A percentile compares a stretch with the other conserved stretches of the same genome.
Conservation (phyloP, 306 rosid species). For the Medicago arabica region DNA sequence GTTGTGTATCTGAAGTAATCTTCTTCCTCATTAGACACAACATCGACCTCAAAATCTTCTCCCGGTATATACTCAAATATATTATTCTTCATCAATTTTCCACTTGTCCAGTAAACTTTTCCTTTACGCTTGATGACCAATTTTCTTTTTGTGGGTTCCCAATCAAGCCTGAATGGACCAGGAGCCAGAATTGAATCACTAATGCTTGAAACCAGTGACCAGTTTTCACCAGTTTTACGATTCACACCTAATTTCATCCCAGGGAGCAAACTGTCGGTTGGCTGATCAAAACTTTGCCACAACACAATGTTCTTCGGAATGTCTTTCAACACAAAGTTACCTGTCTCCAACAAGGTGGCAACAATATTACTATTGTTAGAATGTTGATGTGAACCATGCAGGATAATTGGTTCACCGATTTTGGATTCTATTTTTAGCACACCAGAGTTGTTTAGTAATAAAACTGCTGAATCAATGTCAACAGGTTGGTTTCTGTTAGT, state of each 20-base stretch:
- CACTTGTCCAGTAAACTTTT: constrained; percentile 15
- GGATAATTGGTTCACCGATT: constrained; percentile 6
- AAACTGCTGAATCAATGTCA: background rate
- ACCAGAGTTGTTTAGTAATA: constrained; percentile 7
- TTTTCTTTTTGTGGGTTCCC: constrained; percentile 22
- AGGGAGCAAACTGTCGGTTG: background rate
- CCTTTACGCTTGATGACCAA: constrained; percentile 13
- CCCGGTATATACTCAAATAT: background rate
- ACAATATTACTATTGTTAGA: no score
- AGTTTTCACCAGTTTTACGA: no score
- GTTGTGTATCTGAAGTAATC: no score
- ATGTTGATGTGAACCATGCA: constrained; percentile 16
- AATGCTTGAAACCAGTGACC: no score
- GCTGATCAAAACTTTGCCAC: background rate
- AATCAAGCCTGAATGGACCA: constrained; percentile 44
- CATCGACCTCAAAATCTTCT: constrained; percentile 1
- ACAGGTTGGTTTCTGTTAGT: constrained; percentile 15
- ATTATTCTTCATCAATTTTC: background rate
- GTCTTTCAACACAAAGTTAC: no score
- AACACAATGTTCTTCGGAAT: no score
- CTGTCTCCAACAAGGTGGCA: no score
- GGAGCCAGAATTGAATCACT: background rate
- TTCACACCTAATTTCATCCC: no score
- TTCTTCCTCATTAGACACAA: background rate
- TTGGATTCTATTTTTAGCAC: constrained; percentile 19